Conservation (phyloP, 768 basidiomycete species). For the Suillus alpinus region DNA sequence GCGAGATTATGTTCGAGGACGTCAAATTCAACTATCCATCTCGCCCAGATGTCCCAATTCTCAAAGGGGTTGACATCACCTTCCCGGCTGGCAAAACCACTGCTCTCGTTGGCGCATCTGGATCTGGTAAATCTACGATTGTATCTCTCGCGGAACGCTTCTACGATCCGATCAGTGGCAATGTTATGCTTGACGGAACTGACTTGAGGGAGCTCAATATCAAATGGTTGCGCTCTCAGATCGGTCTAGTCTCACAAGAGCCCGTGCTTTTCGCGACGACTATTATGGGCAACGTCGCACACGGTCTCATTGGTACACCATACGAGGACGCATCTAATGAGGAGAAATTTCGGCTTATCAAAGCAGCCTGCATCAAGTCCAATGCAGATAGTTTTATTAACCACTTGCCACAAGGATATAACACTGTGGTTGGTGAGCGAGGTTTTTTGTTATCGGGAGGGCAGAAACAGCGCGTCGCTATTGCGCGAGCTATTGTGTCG, state of each 20-base stretch:
- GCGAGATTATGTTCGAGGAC: slow-evolving; percentile 45
- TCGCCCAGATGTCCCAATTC: slow-evolving; percentile 44
- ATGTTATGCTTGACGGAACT: slow-evolving; percentile 43
- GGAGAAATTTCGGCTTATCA: slow-evolving; percentile 44
- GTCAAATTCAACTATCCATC: slow-evolving; percentile 57
- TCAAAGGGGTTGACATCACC: slow-evolving; percentile 39
- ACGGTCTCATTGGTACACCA: slow-evolving; percentile 42
- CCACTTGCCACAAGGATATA: slow-evolving; percentile 48
- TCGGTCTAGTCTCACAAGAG: slow-evolving; percentile 52
- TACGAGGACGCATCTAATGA: slow-evolving; percentile 39
- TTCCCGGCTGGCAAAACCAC: slow-evolving; percentile 43
- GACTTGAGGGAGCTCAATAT: slow-evolving; percentile 45
- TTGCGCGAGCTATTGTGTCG: slow-evolving; percentile 49
- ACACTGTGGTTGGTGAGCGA: slow-evolving; percentile 50
- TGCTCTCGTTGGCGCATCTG: slow-evolving; percentile 36
- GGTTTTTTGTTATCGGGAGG: slow-evolving; percentile 49
- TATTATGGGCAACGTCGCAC: slow-evolving; percentile 44
- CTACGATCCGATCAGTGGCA: slow-evolving; percentile 47
- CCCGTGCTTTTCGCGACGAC: slow-evolving; percentile 48
- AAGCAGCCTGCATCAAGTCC: slow-evolving; percentile 47
- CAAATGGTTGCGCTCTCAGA: slow-evolving; percentile 48
- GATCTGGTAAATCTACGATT: slow-evolving; percentile 26
- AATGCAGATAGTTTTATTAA: slow-evolving; percentile 51
- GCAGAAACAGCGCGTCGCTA: slow-evolving; percentile 54
- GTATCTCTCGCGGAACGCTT: slow-evolving; percentile 49